A percentile compares a stretch with the other conserved stretches of the same genome.
phyloP scores from a whole-genome alignment of 805 yeast species.

The Deakozyma indianensis region DNA sequence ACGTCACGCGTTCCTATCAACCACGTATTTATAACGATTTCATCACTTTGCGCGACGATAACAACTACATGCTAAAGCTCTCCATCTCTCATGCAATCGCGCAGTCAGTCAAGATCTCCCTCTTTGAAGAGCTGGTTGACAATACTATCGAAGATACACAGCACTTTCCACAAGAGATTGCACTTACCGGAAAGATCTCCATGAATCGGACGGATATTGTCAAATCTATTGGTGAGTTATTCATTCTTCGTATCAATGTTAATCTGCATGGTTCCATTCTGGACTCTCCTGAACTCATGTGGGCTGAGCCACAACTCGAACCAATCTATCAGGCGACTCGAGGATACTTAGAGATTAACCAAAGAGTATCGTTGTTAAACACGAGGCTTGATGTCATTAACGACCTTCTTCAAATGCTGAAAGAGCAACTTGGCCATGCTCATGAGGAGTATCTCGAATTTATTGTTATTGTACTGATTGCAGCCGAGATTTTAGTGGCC shows the following conservation, averaged over 20 bases:
- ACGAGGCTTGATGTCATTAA: conserved; percentile 89
- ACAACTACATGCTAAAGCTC: conserved; percentile 80
- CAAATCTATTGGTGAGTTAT: conserved; percentile 94
- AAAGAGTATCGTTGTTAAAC: conserved; percentile 76
- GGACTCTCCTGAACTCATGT: conserved; percentile 96
- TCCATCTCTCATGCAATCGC: conserved; percentile 93
- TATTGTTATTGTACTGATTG: conserved; percentile 80
- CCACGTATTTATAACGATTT: conserved; percentile 95
- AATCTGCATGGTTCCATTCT: conserved; percentile 44
- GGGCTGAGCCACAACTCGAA: conserved; percentile 97
- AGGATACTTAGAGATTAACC: conserved; percentile 90
- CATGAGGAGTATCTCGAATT: conserved; percentile 83
- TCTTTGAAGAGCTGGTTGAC: conserved; percentile 91
- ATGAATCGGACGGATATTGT: conserved; percentile 91
- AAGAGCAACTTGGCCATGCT: conserved; percentile 91
- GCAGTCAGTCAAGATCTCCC: conserved; percentile 86
- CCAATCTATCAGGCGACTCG: conserved; percentile 96
- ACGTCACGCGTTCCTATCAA: conserved; percentile 84
- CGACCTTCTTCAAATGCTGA: conserved; percentile 87
- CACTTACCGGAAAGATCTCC: conserved; percentile 84
- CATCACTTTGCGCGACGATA: conserved; percentile 79
- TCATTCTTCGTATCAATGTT: conserved; percentile 46
- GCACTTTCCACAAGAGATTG: conserved; percentile 92
- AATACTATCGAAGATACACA: conserved; percentile 96
- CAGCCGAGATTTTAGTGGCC: conserved; percentile 83